A percentile compares a stretch with the other conserved stretches of the same genome.
phyloP scores from a whole-genome alignment of 176 grass and related monocot species.

The Carex myosuroides region DNA sequence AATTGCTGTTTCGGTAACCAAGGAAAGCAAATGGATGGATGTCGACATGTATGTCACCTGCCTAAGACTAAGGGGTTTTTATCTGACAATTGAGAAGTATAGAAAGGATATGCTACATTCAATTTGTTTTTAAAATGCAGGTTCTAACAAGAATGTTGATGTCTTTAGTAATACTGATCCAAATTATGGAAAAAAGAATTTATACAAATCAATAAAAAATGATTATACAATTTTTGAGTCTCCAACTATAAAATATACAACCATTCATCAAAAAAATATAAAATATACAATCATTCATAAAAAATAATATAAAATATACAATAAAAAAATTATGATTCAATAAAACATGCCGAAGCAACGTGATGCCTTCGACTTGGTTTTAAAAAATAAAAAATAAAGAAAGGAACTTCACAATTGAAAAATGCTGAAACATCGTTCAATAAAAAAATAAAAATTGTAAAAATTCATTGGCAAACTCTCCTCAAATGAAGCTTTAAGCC shows the following conservation, averaged over 20 bases:
- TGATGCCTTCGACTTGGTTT: neutral
- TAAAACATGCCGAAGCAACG: neutral
- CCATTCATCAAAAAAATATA: too few species aligned
- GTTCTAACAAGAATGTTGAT: too few species aligned
- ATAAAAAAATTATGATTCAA: neutral
- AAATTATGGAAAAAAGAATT: too few species aligned
- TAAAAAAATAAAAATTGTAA: neutral
- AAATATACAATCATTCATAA: too few species aligned
- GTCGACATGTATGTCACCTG: too few species aligned
- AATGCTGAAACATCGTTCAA: neutral
- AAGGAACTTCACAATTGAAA: neutral
- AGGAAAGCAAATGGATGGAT: too few species aligned
- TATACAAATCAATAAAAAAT: neutral
- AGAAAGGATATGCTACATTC: too few species aligned
- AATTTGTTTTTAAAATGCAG: too few species aligned
- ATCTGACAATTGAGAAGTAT: too few species aligned
- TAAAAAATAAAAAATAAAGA: neutral
- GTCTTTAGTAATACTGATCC: too few species aligned
- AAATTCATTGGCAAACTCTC: neutral
- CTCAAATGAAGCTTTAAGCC: slow-evolving; percentile 21
- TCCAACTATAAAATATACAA: neutral
- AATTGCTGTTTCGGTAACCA: too few species aligned
- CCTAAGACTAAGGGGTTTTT: too few species aligned
- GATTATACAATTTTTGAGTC: neutral
- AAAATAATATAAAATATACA: neutral